Base-by-base conservation (phyloP, 371 early-diverging fungal genomes). In the Basidiobolus heterosporus region DNA sequence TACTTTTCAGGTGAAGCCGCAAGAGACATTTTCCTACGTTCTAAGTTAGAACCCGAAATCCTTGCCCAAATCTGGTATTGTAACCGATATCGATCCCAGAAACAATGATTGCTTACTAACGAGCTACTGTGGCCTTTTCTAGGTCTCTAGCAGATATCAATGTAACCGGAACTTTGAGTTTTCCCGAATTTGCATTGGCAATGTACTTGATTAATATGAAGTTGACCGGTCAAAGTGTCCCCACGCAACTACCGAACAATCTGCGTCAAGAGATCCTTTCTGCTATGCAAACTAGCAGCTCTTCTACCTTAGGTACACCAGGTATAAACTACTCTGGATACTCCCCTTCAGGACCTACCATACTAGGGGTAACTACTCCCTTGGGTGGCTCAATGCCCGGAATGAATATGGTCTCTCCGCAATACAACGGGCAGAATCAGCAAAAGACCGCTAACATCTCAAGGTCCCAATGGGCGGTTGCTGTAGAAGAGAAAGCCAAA, bases 401-500 rank as follows among this genome's bases (percentile, higher is more conserved):
- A 39, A 47, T 24, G 40, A 36, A 18, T n/a, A 20, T n/a, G 8
- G n/a, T 9, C 21, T 23, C 18, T 46, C 46, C 24, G 36, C 16
- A 36, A 19, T 36, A 19, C 20, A 16, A 15, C n/a, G 16, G 20
- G 21, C 48, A 47, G 40, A 38, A 14, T 2, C 40, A 20, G 11
- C n/a, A 15, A 4, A 8, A 22, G 42, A 15, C 20, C 42, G 18
- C 44, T 40, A 52, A 47, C 22, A 42, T 43, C 14, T 39, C 41
- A 8, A 44, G 48, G 38, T 44, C 48, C 16, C 49, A 48, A 16
- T 90, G 91, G 94, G 84, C 83, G 17, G 83, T 93, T 5, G 69
- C 80, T 0, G 64, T 59, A 2, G 72, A 73, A 23, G 94, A 93
- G 57, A 80, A 80, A 60, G 72, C 74, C 5, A 75, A 72, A 41